Base-by-base conservation (phyloP, 192 early-diverging fungal species). In the Backusella tuberculispora region DNA sequence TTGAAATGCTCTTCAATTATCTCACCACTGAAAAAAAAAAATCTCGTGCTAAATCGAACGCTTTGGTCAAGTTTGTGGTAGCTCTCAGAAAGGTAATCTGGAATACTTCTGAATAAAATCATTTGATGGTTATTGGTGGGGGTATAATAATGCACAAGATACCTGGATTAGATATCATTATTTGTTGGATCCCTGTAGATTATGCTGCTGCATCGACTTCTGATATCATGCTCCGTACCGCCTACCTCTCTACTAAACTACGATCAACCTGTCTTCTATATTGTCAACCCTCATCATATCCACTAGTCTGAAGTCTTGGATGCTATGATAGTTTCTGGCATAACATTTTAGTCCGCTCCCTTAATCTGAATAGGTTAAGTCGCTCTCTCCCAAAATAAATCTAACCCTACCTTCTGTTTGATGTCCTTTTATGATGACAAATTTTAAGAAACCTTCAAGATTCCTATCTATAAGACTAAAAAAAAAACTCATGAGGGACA, bases 181-280 rank as follows among this genome's bases (percentile, higher is more conserved):
- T 77, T 63, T 60, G 74, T 70, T 81, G 80, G 80, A 69, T 81
- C 4, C 76, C 73, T 7, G 47, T 77, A 12, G 76, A 81, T 46
- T 63, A 69, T 34, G 56, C 75, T n/a, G 73, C 75, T 3, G 3
- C 37, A 15, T 26, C 67, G 0, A 81, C 72, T 65, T 24, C 10
- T 3, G 76, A 81, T 6, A 73, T 77, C 8, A 74, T 77, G 43
- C 9, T 73, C 40, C 46, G 46, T 2, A 65, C 29, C 72, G 44
- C 63, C 6, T 66, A 29, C 6, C 24, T 41, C 5, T 34, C 44
- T 15, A 67, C 14, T 0, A n/a, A 17, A 40, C 12, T 2, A 15
- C 6, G 40, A 63, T 1, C n/a, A 42, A 14, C 29, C 48, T 4
- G 40, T 77, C 12, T 74, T 74, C 42, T 75, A 80, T 67, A 72